Evolutionary conservation across 306 rosid species (phyloP), one percentile per base, ranked within the genome.

Genomic region (Pyrus bretschneideri): DNA sequence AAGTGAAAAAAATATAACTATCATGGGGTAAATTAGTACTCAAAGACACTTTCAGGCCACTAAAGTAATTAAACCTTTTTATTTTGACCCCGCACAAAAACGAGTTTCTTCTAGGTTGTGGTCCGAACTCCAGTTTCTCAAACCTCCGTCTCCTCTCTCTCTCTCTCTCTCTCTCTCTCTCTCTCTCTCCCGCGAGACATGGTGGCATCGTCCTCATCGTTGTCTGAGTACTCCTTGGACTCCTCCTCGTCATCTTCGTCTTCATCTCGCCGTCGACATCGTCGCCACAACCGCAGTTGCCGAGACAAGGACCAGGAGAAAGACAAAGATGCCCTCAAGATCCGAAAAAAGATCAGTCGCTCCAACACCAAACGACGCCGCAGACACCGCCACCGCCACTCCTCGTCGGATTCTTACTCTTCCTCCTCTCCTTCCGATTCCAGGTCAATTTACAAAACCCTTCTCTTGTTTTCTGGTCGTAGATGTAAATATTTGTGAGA

Each of bases 301-400:
- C 74, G 84, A 19, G 83, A 79, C 73, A 81, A 60, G 75, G 86
- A 82, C 59, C 73, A 46, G 14, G 91, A 82, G 54, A 75, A 49
- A 21, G 90, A 90, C 83, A 87, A 78, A 81, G 93, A 87, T 27
- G 74, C 90, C 57, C 87, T 91, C 45, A 91, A 86, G 90, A 73
- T 88, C 79, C 89, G 90, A 9, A 89, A 88, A 87, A 91, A 83
- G 86, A 78, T 59, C 13, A 66, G 78, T 60, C 92, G 89, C 54
- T 86, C 97, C 73, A 86, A 85, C 44, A 58, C 88, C 69, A 88
- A 93, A 86, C 92, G 96, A 74, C 93, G 92, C 71, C 97, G 96
- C 71, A 87, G 83, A 66, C 89, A 78, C 75, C 91, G 76, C 86
- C 86, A 73, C 73, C 92, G 68, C 83, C 83, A 83, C 78, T 84